These are phyloP conservation scores for Candida khao-thaluensis DNA, from an alignment of 805 yeast species.

Conservation along the genomic window DNA sequence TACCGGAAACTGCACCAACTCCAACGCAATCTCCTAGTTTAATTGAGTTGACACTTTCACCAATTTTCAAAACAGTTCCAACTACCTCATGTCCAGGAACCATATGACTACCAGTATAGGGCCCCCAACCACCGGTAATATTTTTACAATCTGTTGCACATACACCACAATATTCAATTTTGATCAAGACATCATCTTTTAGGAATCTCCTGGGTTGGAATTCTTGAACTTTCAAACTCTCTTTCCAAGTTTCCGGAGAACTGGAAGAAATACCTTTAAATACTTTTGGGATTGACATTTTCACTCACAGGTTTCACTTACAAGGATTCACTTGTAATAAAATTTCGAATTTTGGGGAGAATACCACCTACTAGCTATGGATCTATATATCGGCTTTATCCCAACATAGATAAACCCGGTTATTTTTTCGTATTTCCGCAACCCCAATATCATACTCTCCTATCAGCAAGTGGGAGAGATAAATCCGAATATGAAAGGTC, in stretches of 20 bases:
- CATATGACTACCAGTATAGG: slow-evolving; percentile 26
- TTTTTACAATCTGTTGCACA: slow-evolving; percentile 63
- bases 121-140: slow-evolving; percentile 52
- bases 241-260: slow-evolving; percentile 9
- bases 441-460: too few relatives aligned
- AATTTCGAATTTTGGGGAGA: background rate
- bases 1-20: slow-evolving; percentile 65
- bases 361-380: too few relatives aligned
- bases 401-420: too few relatives aligned
- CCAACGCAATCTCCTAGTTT: slow-evolving; percentile 78
- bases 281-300: slow-evolving; percentile 9
- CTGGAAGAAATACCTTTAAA: slow-evolving; percentile 10
- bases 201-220: slow-evolving; percentile 11
- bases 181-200: slow-evolving; percentile 9
- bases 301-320: too few relatives aligned
- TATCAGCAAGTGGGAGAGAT: too few relatives aligned
- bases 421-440: too few relatives aligned
- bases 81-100: slow-evolving; percentile 66
- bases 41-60: slow-evolving; percentile 49
- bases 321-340: too few relatives aligned
- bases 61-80: slow-evolving; percentile 61
- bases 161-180: slow-evolving; percentile 48
- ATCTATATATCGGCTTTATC: too few relatives aligned
- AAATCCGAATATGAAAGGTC: too few relatives aligned
- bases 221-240: slow-evolving; percentile 7